Percentiles rank a stretch among this genome's conserved stretches.
Evolutionary conservation across 192 early-diverging fungal genomes (phyloP).

Genomic region (Coemansia asiatica): DNA sequence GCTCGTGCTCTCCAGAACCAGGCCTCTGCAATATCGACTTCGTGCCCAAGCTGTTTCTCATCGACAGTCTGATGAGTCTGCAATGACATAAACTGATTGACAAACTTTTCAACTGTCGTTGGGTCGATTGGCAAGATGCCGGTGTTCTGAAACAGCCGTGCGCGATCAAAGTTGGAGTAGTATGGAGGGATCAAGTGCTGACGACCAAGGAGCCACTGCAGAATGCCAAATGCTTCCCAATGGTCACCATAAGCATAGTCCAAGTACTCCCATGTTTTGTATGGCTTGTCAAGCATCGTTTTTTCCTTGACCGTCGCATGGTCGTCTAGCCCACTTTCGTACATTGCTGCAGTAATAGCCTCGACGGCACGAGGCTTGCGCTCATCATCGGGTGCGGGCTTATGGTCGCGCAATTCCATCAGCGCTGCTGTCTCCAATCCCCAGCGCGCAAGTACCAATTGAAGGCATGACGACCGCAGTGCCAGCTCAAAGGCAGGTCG

Average conservation of each 20-base stretch:
- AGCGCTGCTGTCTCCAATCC: slow-evolving; percentile 58
- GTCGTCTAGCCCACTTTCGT: slow-evolving; percentile 51
- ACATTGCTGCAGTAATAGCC: slow-evolving; percentile 48
- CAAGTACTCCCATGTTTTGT: slow-evolving; percentile 48
- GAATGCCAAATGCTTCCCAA: slow-evolving; percentile 59
- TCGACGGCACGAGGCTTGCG: slow-evolving; percentile 43
- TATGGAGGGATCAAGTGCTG: slow-evolving; percentile 57
- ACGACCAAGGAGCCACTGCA: slow-evolving; percentile 59
- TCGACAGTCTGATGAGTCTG: slow-evolving; percentile 31
- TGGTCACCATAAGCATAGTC: slow-evolving; percentile 52
- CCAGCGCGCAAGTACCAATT: slow-evolving; percentile 65
- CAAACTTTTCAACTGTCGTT: slow-evolving; percentile 56
- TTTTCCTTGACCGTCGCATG: slow-evolving; percentile 43
- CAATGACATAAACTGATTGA: slow-evolving; percentile 44
- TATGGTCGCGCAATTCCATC: slow-evolving; percentile 46
- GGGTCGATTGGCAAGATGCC: slow-evolving; percentile 61
- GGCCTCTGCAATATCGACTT: slow-evolving; percentile 57
- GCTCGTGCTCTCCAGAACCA: slow-evolving; percentile 65
- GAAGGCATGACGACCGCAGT: slow-evolving; percentile 55
- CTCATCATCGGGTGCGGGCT: slow-evolving; percentile 41
- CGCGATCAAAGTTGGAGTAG: slow-evolving; percentile 56
- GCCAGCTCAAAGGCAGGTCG: slow-evolving; percentile 51
- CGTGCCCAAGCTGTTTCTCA: slow-evolving; percentile 30
- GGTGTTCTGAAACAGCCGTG: slow-evolving; percentile 56
- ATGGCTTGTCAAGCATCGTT: slow-evolving; percentile 53